phyloP scores from a whole-genome alignment of 2,329 filamentous ascomycete species.

The Mycosphaerella arachidis region DNA sequence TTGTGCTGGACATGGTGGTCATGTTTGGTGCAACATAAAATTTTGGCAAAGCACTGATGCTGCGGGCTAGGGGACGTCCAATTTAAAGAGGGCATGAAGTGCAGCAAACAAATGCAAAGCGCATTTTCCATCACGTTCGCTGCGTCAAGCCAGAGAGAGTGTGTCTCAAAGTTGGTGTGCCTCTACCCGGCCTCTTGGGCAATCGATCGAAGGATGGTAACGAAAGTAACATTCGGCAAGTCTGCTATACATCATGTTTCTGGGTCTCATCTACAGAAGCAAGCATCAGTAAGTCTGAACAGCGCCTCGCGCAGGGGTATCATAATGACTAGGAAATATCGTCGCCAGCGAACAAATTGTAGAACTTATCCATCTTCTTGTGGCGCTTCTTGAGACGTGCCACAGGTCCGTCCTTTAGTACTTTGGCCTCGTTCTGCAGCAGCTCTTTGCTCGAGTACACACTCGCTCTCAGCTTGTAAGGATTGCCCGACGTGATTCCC shows the following conservation, averaged over 20 bases:
- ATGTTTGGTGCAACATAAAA: too few relatives aligned
- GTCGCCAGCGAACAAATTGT: conserved; percentile 9
- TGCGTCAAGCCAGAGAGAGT: too few relatives aligned
- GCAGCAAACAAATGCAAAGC: too few relatives aligned
- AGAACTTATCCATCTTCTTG: conserved; percentile 7
- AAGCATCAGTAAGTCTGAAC: not conserved
- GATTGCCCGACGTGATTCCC: conserved; percentile 37
- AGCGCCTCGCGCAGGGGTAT: conserved; percentile 4
- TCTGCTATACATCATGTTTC: not conserved
- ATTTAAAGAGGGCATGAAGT: too few relatives aligned
- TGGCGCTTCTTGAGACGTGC: conserved; percentile 12
- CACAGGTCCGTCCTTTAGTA: conserved; percentile 17
- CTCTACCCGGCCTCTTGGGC: too few relatives aligned
- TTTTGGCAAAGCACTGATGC: too few relatives aligned
- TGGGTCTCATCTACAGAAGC: not conserved
- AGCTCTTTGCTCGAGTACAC: conserved; percentile 40
- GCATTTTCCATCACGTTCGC: too few relatives aligned
- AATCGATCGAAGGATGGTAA: too few relatives aligned
- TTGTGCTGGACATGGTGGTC: not conserved
- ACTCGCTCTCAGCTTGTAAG: conserved; percentile 41
- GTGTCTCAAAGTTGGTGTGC: too few relatives aligned
- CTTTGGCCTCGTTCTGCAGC: conserved; percentile 18
- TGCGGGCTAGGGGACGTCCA: too few relatives aligned
- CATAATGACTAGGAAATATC: conserved; percentile 5
- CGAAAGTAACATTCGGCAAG: too few relatives aligned